These are phyloP conservation scores for Stereocaulon alpinum DNA, from an alignment of 495 filamentous ascomycete species.

Conservation along the genomic window DNA sequence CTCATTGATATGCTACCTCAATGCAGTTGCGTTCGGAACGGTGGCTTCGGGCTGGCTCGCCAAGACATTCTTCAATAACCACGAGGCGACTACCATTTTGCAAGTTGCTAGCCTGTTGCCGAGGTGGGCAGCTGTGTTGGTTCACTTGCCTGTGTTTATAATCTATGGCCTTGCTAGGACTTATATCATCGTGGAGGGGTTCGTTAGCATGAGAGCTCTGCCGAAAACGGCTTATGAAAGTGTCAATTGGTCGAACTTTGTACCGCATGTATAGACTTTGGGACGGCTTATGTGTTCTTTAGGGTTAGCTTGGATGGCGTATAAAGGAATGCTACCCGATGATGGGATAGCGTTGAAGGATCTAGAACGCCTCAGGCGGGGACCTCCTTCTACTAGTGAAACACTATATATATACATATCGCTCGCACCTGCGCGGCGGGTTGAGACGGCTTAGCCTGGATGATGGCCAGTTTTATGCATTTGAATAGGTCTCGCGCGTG, in stretches of 20 bases:
- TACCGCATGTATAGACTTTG: slow-evolving; percentile 14
- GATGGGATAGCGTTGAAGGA: too few species aligned
- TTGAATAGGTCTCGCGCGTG: too few species aligned
- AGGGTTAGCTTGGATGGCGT: too few species aligned
- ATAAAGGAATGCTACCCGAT: too few species aligned
- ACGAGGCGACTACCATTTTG: not conserved
- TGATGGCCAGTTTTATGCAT: too few species aligned
- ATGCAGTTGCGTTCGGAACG: slow-evolving; percentile 28
- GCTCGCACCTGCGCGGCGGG: too few species aligned
- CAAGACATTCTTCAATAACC: not conserved
- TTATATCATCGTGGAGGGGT: slow-evolving; percentile 15
- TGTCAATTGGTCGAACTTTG: slow-evolving; percentile 16
- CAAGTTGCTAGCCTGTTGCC: not conserved
- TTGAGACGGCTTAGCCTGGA: too few species aligned
- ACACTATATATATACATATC: too few species aligned
- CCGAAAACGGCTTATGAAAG: slow-evolving; percentile 8
- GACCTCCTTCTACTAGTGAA: too few species aligned
- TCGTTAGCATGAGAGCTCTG: slow-evolving; percentile 13
- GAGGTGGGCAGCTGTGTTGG: not conserved
- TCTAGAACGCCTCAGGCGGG: too few species aligned
- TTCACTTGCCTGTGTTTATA: not conserved
- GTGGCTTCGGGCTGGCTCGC: not conserved
- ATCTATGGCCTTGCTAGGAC: slow-evolving; percentile 7
- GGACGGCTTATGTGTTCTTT: too few species aligned
- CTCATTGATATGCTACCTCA: slow-evolving; percentile 11